phyloP scores from a whole-genome alignment of 2,329 filamentous ascomycete species.

The Monosporascus sp. region DNA sequence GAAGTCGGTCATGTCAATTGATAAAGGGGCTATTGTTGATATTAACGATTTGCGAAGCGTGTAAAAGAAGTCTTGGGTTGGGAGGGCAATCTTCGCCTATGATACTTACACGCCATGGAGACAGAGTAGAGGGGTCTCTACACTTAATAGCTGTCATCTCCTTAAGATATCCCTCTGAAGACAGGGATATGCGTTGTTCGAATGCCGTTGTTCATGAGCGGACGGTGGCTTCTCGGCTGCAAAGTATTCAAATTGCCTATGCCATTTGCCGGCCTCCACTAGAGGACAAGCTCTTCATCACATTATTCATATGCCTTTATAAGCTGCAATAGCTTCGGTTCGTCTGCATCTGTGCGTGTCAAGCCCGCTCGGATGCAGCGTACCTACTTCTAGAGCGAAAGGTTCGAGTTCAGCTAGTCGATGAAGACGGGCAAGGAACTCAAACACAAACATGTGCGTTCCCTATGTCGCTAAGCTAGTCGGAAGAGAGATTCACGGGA shows the following conservation, averaged over 20 bases:
- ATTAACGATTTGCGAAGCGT: too few relatives aligned
- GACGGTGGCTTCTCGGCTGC: neutral
- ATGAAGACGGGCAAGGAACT: slow-evolving; percentile 7
- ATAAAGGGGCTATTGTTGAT: neutral
- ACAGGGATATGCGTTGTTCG: neutral
- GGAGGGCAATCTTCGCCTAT: neutral
- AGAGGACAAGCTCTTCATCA: neutral
- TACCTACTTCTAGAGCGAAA: neutral
- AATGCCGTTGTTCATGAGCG: neutral
- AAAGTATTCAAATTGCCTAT: neutral
- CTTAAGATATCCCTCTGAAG: neutral
- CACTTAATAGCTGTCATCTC: neutral
- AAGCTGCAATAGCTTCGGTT: neutral
- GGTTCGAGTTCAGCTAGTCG: neutral
- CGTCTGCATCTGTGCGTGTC: slow-evolving; percentile 7
- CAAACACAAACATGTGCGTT: slow-evolving; percentile 16
- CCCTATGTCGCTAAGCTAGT: slow-evolving; percentile 10
- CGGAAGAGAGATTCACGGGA: neutral
- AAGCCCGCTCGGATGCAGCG: slow-evolving; percentile 7
- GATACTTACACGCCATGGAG: neutral
- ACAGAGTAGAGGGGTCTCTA: neutral
- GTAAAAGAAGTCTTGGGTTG: too few relatives aligned
- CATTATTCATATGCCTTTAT: neutral
- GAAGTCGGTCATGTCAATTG: neutral
- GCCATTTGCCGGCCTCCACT: neutral